Base-by-base conservation (phyloP, 257 asterid species). In the Forsythia viridissima region DNA sequence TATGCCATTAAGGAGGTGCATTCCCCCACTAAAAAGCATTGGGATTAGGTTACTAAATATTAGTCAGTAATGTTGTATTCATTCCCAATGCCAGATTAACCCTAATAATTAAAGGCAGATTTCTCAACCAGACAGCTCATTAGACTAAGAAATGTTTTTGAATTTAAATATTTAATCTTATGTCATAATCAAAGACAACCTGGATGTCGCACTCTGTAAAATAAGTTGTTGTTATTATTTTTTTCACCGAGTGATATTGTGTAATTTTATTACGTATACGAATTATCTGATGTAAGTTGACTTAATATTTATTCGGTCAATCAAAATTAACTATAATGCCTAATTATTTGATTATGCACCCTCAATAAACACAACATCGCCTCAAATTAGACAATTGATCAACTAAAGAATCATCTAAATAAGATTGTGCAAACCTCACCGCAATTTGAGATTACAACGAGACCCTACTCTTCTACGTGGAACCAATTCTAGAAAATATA, bases 61-160 rank as follows among this genome's bases (percentile, higher is more conserved):
- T 55, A 30, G 37, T 57, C 71, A 30, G 34, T 30, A 30, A 30
- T 30, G 24, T 16, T 6, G 82, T 70, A 77, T 78, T 59, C 85
- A 76, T 38, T 24, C 51, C 55, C 70, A 79, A 42, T 83, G 77
- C 74, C 80, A 79, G 78, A 83, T 83, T 80, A 84, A 72, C 15
- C 75, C 37, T n/a, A 80, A 76, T 81, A 66, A 84, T 77, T 74
- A 84, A 46, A 84, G 80, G 57, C 75, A 69, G 39, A 52, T 66
- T 71, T 75, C 63, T 76, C 80, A 30, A 48, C 51, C 36, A 38
- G 76, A 72, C 86, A 82, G 80, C 85, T 78, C 80, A 77, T 57
- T 38, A 77, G 11, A 69, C 43, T 46, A n/a, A 37, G 40, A 46
- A 10, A 24, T 72, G 13, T 5, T 30, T 63, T 36, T 63, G 68